A percentile compares a stretch with the other conserved stretches of the same genome.
phyloP scores from a whole-genome alignment of 176 grass and related monocot species.

The Carex littledalei region DNA sequence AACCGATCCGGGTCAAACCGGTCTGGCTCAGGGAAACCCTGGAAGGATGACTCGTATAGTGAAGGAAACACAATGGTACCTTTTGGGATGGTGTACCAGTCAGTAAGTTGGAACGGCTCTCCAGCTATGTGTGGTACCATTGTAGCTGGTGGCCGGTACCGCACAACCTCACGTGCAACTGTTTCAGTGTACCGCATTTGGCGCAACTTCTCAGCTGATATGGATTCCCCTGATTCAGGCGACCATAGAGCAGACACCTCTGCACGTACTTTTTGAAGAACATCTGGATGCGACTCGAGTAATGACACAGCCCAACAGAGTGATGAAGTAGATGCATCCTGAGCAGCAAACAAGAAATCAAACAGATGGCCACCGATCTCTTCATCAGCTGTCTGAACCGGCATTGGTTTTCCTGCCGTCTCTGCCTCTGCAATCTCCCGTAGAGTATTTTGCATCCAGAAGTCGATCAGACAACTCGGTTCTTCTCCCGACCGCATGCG shows the following conservation, averaged over 20 bases:
- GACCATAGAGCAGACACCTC: constrained; percentile 52
- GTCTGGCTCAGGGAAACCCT: constrained; percentile 55
- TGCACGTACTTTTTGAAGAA: constrained; percentile 54
- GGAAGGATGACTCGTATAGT: constrained; percentile 76
- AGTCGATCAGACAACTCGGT: constrained; percentile 72
- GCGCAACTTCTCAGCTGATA: constrained; percentile 44
- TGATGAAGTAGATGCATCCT: constrained; percentile 88
- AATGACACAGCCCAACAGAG: constrained; percentile 64
- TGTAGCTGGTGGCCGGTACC: constrained; percentile 62
- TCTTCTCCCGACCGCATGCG: constrained; percentile 51
- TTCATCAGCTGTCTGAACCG: constrained; percentile 37
- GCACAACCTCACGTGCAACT: constrained; percentile 77
- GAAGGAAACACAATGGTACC: constrained; percentile 82
- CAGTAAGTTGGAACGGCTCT: constrained; percentile 73
- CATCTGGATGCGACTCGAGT: constrained; percentile 73
- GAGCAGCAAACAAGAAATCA: constrained; percentile 89
- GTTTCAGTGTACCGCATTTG: constrained; percentile 77
- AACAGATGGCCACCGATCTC: constrained; percentile 61
- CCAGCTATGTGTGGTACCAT: constrained; percentile 77
- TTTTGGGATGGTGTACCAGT: constrained; percentile 85
- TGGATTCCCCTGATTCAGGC: constrained; percentile 48
- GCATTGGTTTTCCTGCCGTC: constrained; percentile 12
- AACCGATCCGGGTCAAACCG: constrained; percentile 68
- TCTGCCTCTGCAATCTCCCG: constrained; percentile 44
- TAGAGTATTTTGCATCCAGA: constrained; percentile 70